phyloP scores from a whole-genome alignment of 2,329 filamentous ascomycete species.

The Epichloe amarillans region DNA sequence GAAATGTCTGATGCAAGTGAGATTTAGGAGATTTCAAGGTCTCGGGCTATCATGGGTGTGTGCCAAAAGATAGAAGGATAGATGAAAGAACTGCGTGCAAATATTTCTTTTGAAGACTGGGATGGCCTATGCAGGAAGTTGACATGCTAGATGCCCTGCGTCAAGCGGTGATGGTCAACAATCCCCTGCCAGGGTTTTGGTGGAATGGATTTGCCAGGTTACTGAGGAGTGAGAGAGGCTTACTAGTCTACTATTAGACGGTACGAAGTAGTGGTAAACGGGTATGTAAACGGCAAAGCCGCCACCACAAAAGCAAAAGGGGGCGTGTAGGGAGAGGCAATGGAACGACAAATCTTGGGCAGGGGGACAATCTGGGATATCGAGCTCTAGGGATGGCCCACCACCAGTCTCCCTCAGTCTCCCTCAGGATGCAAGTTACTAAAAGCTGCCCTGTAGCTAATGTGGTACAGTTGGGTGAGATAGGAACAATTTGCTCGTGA shows the following conservation, averaged over 20 bases:
- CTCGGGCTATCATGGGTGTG: slow-evolving; percentile 14
- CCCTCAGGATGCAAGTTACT: background rate
- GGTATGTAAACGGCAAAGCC: slow-evolving; percentile 1
- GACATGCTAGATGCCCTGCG: slow-evolving; percentile 4
- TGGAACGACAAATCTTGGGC: background rate
- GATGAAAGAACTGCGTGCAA: slow-evolving; percentile 14
- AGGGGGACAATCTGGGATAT: slow-evolving; percentile 1
- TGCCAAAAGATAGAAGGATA: slow-evolving; percentile 11
- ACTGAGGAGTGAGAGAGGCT: background rate
- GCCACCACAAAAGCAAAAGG: slow-evolving; percentile 5
- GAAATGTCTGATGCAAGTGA: slow-evolving; percentile 11
- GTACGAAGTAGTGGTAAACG: background rate
- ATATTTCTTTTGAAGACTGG: slow-evolving; percentile 22
- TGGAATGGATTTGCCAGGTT: slow-evolving; percentile 1
- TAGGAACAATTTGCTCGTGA: background rate
- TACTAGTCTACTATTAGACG: slow-evolving; percentile 1
- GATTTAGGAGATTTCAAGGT: slow-evolving; percentile 17
- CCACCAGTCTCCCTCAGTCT: background rate
- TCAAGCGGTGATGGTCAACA: slow-evolving; percentile 4
- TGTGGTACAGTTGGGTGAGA: background rate
- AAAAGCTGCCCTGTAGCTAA: background rate
- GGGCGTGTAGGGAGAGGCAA: background rate
- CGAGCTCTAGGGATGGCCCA: background rate
- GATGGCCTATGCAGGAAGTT: slow-evolving; percentile 19
- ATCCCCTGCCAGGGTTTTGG: slow-evolving; percentile 1